A percentile compares a stretch with the other conserved stretches of the same genome.
Evolutionary conservation across 2,329 filamentous ascomycete species (phyloP).

Genomic region (Penicillium sp.): DNA sequence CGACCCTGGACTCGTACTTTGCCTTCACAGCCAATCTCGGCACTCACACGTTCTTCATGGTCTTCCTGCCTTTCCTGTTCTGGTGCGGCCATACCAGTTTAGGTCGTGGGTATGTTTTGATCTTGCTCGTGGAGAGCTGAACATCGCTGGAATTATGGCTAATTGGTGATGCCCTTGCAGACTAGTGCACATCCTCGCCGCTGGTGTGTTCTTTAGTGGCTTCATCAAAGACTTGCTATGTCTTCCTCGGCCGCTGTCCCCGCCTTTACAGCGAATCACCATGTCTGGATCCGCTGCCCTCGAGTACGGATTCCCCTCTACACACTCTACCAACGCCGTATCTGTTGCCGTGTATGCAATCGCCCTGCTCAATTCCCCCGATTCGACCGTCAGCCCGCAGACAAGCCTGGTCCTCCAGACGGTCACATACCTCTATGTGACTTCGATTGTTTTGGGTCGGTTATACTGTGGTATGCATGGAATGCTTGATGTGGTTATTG

Average conservation of each 20-base stretch:
- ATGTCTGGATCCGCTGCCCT: constrained; percentile 95
- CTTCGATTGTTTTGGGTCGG: constrained; percentile 85
- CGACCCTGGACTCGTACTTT: constrained; percentile 91
- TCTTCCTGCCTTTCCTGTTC: constrained; percentile 88
- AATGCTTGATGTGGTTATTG: constrained; percentile 84
- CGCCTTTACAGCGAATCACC: constrained; percentile 88
- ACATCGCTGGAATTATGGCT: constrained; percentile 14
- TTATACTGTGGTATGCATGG: constrained; percentile 99
- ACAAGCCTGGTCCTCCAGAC: constrained; percentile 64
- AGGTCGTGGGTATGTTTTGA: constrained; percentile 73
- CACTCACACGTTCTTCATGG: constrained; percentile 99
- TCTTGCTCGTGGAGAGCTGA: not conserved
- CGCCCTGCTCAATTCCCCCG: constrained; percentile 65
- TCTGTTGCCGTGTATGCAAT: constrained; percentile 87
- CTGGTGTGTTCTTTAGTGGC: constrained; percentile 82
- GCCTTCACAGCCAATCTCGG: constrained; percentile 94
- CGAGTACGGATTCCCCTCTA: constrained; percentile 96
- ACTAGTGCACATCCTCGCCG: constrained; percentile 69
- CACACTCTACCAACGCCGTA: constrained; percentile 94
- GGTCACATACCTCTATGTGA: constrained; percentile 78
- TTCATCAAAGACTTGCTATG: constrained; percentile 94
- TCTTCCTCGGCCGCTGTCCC: constrained; percentile 85
- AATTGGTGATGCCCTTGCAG: constrained; percentile 25
- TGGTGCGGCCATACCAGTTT: constrained; percentile 89
- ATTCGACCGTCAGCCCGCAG: constrained; percentile 60